Evolutionary conservation across 179 eudicot species (phyloP).

Genomic region (Gypsophila paniculata): DNA sequence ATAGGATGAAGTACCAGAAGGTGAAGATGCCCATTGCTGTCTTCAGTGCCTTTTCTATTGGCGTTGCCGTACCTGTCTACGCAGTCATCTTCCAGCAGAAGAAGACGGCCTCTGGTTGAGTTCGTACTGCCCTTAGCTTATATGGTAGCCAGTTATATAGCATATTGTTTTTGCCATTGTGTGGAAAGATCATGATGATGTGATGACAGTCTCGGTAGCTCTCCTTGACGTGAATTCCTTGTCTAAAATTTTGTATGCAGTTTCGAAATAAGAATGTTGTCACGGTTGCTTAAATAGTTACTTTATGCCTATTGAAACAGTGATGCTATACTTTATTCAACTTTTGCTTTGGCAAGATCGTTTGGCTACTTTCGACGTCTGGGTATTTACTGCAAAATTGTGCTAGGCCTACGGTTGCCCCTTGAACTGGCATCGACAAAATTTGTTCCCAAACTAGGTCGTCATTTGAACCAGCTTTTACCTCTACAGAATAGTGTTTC

Average conservation of each 20-base stretch:
- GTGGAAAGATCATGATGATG: slow-evolving; percentile 24
- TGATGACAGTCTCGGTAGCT: slow-evolving; percentile 17
- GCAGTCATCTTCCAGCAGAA: slow-evolving; percentile 92
- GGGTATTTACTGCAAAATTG: neutral
- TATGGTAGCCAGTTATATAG: slow-evolving; percentile 10
- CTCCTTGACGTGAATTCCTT: slow-evolving; percentile 8
- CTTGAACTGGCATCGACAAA: no score
- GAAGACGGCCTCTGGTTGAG: slow-evolving; percentile 71
- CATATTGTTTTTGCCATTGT: slow-evolving; percentile 11
- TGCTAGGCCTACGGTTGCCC: no score
- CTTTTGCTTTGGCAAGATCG: neutral
- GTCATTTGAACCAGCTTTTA: no score
- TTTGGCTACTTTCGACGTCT: neutral
- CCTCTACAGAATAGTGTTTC: no score
- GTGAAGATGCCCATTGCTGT: slow-evolving; percentile 62
- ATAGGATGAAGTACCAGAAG: slow-evolving; percentile 75
- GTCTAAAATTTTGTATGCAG: slow-evolving; percentile 18
- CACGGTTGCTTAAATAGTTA: slow-evolving; percentile 11
- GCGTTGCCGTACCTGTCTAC: slow-evolving; percentile 64
- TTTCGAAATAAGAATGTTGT: slow-evolving; percentile 23
- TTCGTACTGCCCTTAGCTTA: slow-evolving; percentile 11
- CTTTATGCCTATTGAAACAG: neutral
- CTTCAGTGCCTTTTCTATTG: slow-evolving; percentile 64
- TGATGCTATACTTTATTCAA: slow-evolving; percentile 4
- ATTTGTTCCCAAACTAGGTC: no score